Evolutionary conservation across 192 early-diverging fungal genomes (phyloP), one percentile per base, ranked within the genome.

Genomic region (Coemansia sp.): DNA sequence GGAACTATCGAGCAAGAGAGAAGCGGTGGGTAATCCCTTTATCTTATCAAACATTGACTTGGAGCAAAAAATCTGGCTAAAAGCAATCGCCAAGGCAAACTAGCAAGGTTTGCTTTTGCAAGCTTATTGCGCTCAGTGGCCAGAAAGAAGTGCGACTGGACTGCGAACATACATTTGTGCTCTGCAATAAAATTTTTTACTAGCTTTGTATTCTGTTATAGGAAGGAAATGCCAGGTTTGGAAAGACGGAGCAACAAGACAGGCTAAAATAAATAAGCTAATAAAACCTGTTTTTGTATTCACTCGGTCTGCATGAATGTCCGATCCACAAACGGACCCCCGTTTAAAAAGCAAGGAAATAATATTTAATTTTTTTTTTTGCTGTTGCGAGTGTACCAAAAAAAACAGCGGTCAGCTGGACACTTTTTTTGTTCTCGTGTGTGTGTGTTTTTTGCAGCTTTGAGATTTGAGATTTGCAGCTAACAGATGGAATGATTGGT

Each of bases 401-500:
- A 11, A 48, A 48, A 48, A 11, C 11, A 8, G 45, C 2, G 45
- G 45, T 48, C 45, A 48, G 45, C 45, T 48, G 45, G 45, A 48
- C 8, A 39, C 38, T 39, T 8, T 39, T 39, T 39, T 14, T 48
- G 45, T 14, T 11, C 3, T 48, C 15, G 8, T 48, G 8, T 3
- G 8, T 48, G 12, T 14, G 8, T 48, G 12, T 48, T 3, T 8
- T 48, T n/a, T n/a, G n/a, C n/a, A n/a, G 45, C 12, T 11, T 48
- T 8, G 2, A 48, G 15, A 48, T 48, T 48, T 14, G 45, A 14
- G 45, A 48, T 48, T 14, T 48, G 12, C 45, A 48, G 5, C 45
- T 48, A 48, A 48, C 45, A 14, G 45, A 48, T 48, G 45, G 45
- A 48, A 48, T 48, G 45, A 48, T 48, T 48, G 45, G 45, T 48